Conservation (phyloP, 257 asterid species). For the Solanum bulbocastanum region DNA sequence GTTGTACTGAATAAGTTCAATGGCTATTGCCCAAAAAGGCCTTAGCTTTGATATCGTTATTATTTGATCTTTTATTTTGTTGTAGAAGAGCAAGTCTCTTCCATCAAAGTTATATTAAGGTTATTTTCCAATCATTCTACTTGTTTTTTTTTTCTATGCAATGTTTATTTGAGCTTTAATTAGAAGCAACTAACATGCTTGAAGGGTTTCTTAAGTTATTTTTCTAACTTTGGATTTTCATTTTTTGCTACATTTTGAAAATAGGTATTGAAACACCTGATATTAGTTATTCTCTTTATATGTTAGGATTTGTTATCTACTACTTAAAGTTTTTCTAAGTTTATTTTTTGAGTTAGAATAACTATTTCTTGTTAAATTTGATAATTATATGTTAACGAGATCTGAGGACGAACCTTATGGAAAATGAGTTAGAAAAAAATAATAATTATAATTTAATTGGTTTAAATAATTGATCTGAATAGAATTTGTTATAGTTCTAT, state of each 20-base stretch:
- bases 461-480: background rate
- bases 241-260: background rate
- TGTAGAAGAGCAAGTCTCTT: background rate
- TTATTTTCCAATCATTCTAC: no score
- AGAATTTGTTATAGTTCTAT: no score
- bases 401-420: background rate
- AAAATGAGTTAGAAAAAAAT: no score
- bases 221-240: no score
- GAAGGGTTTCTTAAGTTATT: background rate
- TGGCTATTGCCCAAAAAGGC: background rate
- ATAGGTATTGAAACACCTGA: background rate
- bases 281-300: background rate
- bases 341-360: background rate
- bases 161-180: background rate
- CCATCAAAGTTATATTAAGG: background rate
- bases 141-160: no score
- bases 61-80: background rate
- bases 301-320: background rate
- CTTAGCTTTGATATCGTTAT: background rate
- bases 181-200: background rate
- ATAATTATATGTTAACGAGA: background rate
- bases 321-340: background rate
- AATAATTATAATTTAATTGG: no score
- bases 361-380: background rate
- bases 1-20: background rate